Conservation (phyloP, 768 basidiomycete genomes). For the Pleurotus salmoneostramineus region DNA sequence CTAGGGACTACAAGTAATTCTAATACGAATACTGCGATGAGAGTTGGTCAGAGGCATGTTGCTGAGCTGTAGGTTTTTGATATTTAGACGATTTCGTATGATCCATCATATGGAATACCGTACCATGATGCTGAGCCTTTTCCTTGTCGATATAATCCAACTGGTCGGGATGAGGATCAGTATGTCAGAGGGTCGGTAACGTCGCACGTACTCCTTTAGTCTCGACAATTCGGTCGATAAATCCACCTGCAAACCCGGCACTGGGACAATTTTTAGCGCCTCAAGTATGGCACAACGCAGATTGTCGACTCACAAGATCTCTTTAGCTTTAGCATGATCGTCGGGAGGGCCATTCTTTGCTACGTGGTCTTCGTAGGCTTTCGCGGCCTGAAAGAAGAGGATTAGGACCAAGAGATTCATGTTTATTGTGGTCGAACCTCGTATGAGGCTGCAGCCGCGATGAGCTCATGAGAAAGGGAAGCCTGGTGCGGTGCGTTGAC, state of each 20-base stretch:
- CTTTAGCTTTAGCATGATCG: constrained; percentile 50
- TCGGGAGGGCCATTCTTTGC: constrained; percentile 42
- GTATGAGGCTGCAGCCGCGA: constrained; percentile 64
- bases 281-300: not conserved
- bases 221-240: constrained; percentile 52
- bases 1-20: not conserved
- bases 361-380: constrained; percentile 56
- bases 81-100: no score
- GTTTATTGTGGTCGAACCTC: constrained; percentile 34
- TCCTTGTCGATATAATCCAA: constrained; percentile 25
- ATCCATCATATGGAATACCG: no score
- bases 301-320: constrained; percentile 34
- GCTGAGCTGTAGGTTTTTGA: no score
- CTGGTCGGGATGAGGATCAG: no score
- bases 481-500: constrained; percentile 51
- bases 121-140: constrained; percentile 24
- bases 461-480: constrained; percentile 57
- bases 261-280: constrained; percentile 15
- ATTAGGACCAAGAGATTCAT: not conserved
- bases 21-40: not conserved
- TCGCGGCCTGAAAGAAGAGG: constrained; percentile 46
- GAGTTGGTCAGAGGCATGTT: not conserved
- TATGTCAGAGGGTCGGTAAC: no score
- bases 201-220: constrained; percentile 45
- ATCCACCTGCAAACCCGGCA: constrained; percentile 52